Base-by-base conservation (phyloP, 441 rosid genomes). In the Omphalea diandra region DNA sequence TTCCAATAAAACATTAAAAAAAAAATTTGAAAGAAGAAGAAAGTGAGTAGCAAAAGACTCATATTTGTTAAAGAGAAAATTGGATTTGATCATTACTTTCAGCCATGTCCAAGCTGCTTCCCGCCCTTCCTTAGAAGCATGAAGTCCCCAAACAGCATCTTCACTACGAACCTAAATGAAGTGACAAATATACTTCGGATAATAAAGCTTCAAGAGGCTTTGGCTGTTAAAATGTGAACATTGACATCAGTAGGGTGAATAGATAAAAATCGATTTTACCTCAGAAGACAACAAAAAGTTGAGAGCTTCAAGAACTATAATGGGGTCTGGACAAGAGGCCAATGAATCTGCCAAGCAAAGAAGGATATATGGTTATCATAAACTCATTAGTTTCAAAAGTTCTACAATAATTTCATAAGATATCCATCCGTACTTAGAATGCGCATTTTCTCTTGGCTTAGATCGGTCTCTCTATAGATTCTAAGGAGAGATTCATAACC, bases 81-180 rank as follows among this genome's bases (percentile, higher is more conserved):
- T 8, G 38, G 18, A 33, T 27, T 58, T 33, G 10, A 31, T 22
- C 27, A 32, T 59, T 77, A 88, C 93, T 90, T 83, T 79, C 69
- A 93, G 83, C 98, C 98, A 93, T 63, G 71, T 79, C 98, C 98
- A 91, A 46, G 98, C 94, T 40, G 82, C 86, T 83, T 91, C 97
- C 70, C 96, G 87, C 91, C 94, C 73, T 87, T 94, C 94, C 74
- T 76, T 77, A 36, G 87, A 73, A 55, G 89, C 89, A 62, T 86
- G 80, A 27, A 93, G 86, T 66, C 89, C 97, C 76, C 54, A 86
- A 44, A 86, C 74, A 63, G 87, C 94, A 80, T 89, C 93, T 83
- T 90, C 97, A 79, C 83, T 84, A 26, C 97, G 97, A 59, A 91
- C 98, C 98, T 94, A 29, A 33, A 58, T 24, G 9, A 76, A 63